These are phyloP conservation scores for Fonsecaea nubica DNA, from an alignment of 2,329 filamentous ascomycete genomes.

Conservation along the genomic window DNA sequence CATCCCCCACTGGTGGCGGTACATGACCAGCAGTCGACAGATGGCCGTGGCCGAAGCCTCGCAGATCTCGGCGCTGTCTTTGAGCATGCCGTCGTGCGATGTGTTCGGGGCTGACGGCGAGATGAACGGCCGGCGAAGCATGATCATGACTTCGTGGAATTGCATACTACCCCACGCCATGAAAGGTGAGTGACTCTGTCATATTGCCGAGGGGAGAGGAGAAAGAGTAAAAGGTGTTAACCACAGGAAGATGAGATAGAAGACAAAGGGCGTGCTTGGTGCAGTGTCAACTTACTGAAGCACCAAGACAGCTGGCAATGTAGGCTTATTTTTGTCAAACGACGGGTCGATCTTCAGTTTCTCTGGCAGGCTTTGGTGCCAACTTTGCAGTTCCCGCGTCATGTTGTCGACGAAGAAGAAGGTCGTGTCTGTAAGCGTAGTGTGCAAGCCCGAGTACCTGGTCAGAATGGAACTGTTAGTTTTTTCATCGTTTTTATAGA, in stretches of 20 bases:
- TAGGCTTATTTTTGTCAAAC: constrained; percentile 1
- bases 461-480: background rate
- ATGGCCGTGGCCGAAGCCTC: constrained; percentile 13
- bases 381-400: constrained; percentile 8
- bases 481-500: background rate
- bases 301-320: constrained; percentile 3
- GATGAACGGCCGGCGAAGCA: constrained; percentile 57
- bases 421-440: constrained; percentile 3
- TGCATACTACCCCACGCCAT: constrained; percentile 8
- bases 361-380: constrained; percentile 2
- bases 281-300: constrained; percentile 9
- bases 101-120: constrained; percentile 10
- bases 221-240: no score
- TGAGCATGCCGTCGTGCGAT: background rate
- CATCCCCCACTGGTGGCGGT: constrained; percentile 18
- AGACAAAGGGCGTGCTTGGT: no score
- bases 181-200: background rate
- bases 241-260: no score
- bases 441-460: background rate
- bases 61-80: background rate
- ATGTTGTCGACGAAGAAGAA: constrained; percentile 3
- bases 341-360: background rate
- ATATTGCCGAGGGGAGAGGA: no score
- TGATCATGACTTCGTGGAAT: constrained; percentile 59
- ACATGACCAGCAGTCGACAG: constrained; percentile 17